Evolutionary conservation across 2,329 filamentous ascomycete species (phyloP), one percentile per base, ranked within the genome.

Genomic region (Celoporthe dispersa): DNA sequence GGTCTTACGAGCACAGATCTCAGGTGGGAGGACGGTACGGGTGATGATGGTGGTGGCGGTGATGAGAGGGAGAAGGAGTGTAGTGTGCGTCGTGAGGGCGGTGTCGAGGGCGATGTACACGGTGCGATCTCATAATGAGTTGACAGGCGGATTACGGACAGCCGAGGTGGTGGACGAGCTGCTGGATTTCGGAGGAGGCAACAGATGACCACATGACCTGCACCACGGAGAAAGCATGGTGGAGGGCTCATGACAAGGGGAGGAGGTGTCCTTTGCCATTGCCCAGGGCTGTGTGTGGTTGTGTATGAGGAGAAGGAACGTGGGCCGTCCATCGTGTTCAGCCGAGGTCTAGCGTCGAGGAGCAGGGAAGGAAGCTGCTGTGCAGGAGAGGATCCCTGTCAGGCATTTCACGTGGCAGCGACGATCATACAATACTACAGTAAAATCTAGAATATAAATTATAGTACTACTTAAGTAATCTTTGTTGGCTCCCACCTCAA

Each of bases 291-390:
- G 12, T 16, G n/a, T 11, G n/a, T 41, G 8, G 25, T 5, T 25
- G 31, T 37, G n/a, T 57, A 33, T 28, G 66, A 57, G 66, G 33
- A 63, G n/a, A 44, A 35, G 37, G 63, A 59, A 64, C 28, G 14
- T 16, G 57, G 48, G n/a, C 48, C 44, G 41, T 41, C 22, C n/a
- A 19, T 12, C 37, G 37, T 11, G 63, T 28, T 53, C 67, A 69
- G 64, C 70, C 70, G 70, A 71, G 70, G 70, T 69, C 64, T 67
- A 33, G 25, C 41, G n/a, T 39, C n/a, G 59, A 37, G 33, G 64
- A 28, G n/a, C n/a, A n/a, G n/a, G n/a, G n/a, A n/a, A n/a, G 53
- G 8, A 6, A 53, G 25, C 37, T 48, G 14, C 57, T 48, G 37
- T 39, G 44, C 7, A n/a, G n/a, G 51, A 48, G 9, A 51, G 7